phyloP scores from a whole-genome alignment of 225 moss, liverwort and hornwort genomes.

The Pseudoscleropodium purum region DNA sequence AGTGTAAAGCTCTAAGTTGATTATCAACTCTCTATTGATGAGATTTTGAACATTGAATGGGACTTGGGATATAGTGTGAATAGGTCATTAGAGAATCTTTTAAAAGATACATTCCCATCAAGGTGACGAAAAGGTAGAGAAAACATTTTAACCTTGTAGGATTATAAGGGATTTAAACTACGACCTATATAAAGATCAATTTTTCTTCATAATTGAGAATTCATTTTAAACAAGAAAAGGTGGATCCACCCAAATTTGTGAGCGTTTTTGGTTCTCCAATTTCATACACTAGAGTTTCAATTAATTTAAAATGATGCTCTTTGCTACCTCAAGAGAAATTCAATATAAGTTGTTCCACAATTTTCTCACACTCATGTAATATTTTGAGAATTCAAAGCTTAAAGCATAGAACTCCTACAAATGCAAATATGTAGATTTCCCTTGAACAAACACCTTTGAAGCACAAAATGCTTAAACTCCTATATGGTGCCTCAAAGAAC shows the following conservation, averaged over 20 bases:
- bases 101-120: background rate
- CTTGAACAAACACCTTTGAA: background rate
- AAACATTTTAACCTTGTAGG: background rate
- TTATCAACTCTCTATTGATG: no score
- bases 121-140: background rate
- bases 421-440: background rate
- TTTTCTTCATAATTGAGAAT: fast-evolving
- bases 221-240: background rate
- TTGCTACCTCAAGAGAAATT: background rate
- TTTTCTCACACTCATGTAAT: background rate
- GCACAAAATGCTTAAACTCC: background rate
- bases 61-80: no score
- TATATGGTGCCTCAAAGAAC: background rate
- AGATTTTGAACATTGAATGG: no score
- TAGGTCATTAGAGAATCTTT: background rate
- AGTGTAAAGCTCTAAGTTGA: no score
- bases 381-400: background rate
- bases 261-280: background rate
- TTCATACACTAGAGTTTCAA: background rate
- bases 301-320: background rate
- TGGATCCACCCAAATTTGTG: background rate
- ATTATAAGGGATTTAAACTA: background rate
- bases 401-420: no score
- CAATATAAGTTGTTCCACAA: background rate
- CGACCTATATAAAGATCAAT: background rate